phyloP scores from a whole-genome alignment of 441 rosid species.

The Dalechampia spathulata region DNA sequence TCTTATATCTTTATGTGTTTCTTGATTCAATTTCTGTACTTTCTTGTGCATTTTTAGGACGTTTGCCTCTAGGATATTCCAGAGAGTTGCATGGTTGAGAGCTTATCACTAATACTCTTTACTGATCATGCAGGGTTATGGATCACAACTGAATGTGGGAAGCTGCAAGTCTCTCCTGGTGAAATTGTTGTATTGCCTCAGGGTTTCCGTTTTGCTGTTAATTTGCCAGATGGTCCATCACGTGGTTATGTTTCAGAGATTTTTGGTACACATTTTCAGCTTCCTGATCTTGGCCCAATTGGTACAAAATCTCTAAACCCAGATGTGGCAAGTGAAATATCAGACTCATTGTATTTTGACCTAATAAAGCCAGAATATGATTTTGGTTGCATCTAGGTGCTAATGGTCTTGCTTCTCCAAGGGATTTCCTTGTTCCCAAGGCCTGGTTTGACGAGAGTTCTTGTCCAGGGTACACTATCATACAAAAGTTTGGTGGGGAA shows the following conservation, averaged over 20 bases:
- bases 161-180: conserved; percentile 77
- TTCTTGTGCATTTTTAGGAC: neutral
- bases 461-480: conserved; percentile 57
- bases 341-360: conserved; percentile 3
- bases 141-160: conserved; percentile 94
- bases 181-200: conserved; percentile 85
- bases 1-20: neutral
- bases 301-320: conserved; percentile 33
- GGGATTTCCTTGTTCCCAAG: conserved; percentile 82
- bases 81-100: neutral
- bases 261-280: conserved; percentile 91
- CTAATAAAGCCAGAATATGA: neutral
- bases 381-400: conserved; percentile 49
- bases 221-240: conserved; percentile 77
- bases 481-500: conserved; percentile 86
- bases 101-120: neutral
- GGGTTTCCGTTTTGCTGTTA: conserved; percentile 74
- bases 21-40: neutral
- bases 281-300: conserved; percentile 98
- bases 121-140: conserved; percentile 54
- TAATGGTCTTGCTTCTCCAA: conserved; percentile 92
- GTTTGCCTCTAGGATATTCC: neutral
- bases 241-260: conserved; percentile 92
- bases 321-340: conserved; percentile 8
- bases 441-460: conserved; percentile 75